These are phyloP conservation scores for Adiantum capillusveneris DNA, from an alignment of 75 land plant genomes.

Conservation along the genomic window DNA sequence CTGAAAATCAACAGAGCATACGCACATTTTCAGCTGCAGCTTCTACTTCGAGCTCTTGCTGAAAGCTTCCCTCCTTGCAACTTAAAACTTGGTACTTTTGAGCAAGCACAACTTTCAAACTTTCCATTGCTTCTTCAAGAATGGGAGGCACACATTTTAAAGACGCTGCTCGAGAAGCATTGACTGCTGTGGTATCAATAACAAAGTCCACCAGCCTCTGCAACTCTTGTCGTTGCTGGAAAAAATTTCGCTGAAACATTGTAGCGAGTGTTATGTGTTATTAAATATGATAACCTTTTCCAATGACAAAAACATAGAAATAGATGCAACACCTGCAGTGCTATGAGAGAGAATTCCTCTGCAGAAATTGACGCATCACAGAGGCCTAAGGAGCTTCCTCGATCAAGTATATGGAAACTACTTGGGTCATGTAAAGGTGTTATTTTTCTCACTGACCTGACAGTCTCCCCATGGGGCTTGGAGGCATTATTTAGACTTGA, in stretches of 20 bases:
- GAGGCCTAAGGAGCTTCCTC: neutral
- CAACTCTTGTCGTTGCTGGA: conserved; percentile 33
- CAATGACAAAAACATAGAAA: too few species aligned
- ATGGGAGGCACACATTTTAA: conserved; percentile 20
- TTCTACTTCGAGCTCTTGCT: conserved; percentile 17
- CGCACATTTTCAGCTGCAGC: conserved; percentile 23
- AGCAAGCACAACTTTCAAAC: neutral
- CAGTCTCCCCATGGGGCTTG: conserved; percentile 10
- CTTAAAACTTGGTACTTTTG: neutral
- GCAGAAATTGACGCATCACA: too few species aligned
- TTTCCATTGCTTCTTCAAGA: conserved; percentile 14
- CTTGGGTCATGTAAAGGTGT: conserved; percentile 24
- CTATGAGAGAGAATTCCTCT: too few species aligned
- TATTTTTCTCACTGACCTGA: conserved; percentile 16
- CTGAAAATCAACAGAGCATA: too few species aligned
- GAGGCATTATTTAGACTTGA: conserved; percentile 6
- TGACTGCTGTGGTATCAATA: conserved; percentile 29
- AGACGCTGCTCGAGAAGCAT: conserved; percentile 36
- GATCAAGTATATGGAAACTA: neutral
- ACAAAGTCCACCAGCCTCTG: conserved; percentile 33
- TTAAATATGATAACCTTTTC: neutral
- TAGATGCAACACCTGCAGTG: too few species aligned
- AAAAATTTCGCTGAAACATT: conserved; percentile 21
- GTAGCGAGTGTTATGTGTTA: too few species aligned
- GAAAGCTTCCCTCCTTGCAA: neutral